phyloP scores from a whole-genome alignment of 2,329 filamentous ascomycete species.

The Aspergillus versicolor region DNA sequence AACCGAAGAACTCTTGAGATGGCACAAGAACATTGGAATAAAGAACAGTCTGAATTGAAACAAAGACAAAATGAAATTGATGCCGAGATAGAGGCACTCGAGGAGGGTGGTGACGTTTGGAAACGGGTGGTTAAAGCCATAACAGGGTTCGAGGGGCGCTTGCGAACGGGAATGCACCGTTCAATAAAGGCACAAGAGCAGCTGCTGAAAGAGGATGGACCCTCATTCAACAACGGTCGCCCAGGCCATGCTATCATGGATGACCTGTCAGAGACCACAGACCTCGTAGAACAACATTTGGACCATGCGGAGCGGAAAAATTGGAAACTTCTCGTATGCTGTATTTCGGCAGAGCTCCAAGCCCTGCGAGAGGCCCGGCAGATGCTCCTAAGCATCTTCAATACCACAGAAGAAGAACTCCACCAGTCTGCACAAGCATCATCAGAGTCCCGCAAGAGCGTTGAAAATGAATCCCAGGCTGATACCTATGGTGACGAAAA shows the following conservation, averaged over 20 bases:
- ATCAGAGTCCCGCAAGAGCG: conserved; percentile 1
- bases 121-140: conserved; percentile 54
- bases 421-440: conserved; percentile 11
- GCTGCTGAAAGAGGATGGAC: conserved; percentile 12
- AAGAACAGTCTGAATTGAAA: conserved; percentile 48
- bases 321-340: conserved; percentile 63
- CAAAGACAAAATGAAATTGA: conserved; percentile 49
- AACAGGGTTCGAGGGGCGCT: conserved; percentile 48
- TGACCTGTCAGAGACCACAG: conserved; percentile 49
- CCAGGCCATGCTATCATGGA: conserved; percentile 36
- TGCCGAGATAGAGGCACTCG: conserved; percentile 56
- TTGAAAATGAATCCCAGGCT: conserved; percentile 10
- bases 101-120: conserved; percentile 61
- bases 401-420: conserved; percentile 23
- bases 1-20: conserved; percentile 60
- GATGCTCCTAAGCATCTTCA: conserved; percentile 37
- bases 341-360: conserved; percentile 62
- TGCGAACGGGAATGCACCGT: conserved; percentile 33
- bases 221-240: conserved; percentile 17
- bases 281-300: conserved; percentile 50
- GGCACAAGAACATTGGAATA: conserved; percentile 57
- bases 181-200: conserved; percentile 27
- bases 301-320: conserved; percentile 52
- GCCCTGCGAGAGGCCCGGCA: conserved; percentile 46
- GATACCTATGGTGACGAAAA: conserved; percentile 29